Evolutionary conservation across 2,329 filamentous ascomycete genomes (phyloP).

Genomic region (Colletotrichum eleusines): DNA sequence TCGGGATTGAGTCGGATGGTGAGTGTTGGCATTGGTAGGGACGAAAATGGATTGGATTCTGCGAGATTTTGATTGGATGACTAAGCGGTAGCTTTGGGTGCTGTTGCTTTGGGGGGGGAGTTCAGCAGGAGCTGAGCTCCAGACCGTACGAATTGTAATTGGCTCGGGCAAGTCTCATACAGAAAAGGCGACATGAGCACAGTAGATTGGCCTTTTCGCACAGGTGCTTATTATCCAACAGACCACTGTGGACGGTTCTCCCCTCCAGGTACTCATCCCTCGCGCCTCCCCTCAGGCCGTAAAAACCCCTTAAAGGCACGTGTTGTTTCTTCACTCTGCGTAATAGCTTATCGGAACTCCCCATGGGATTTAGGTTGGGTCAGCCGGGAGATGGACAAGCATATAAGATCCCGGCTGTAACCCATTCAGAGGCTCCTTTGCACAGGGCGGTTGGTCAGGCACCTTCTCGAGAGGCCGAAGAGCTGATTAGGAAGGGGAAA

Average conservation of each 20-base stretch:
- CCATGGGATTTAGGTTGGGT: slow-evolving; percentile 1
- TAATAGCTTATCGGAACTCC: slow-evolving; percentile 18
- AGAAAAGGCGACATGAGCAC: background rate
- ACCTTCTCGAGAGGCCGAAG: background rate
- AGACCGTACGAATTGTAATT: slow-evolving; percentile 41
- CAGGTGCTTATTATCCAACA: slow-evolving; percentile 8
- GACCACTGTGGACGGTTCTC: slow-evolving; percentile 34
- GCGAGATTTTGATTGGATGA: slow-evolving; percentile 44
- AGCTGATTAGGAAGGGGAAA: slow-evolving; percentile 4
- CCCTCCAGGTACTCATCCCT: slow-evolving; percentile 33
- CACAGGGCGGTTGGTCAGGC: slow-evolving; percentile 1
- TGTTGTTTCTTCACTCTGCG: slow-evolving; percentile 1
- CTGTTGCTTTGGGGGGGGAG: slow-evolving; percentile 19
- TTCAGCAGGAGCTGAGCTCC: slow-evolving; percentile 35
- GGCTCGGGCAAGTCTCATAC: fast-evolving
- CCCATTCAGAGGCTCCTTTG: slow-evolving; percentile 17
- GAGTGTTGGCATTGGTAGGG: slow-evolving; percentile 37
- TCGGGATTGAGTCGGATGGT: slow-evolving; percentile 49
- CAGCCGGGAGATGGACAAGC: background rate
- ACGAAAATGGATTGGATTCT: slow-evolving; percentile 44
- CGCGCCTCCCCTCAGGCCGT: slow-evolving; percentile 10
- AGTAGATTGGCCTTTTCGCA: background rate
- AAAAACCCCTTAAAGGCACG: slow-evolving; percentile 19
- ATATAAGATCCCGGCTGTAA: background rate
- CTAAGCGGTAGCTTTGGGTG: slow-evolving; percentile 40